These are phyloP conservation scores for Alternaria solani DNA, from an alignment of 2,329 filamentous ascomycete species.

Conservation along the genomic window DNA sequence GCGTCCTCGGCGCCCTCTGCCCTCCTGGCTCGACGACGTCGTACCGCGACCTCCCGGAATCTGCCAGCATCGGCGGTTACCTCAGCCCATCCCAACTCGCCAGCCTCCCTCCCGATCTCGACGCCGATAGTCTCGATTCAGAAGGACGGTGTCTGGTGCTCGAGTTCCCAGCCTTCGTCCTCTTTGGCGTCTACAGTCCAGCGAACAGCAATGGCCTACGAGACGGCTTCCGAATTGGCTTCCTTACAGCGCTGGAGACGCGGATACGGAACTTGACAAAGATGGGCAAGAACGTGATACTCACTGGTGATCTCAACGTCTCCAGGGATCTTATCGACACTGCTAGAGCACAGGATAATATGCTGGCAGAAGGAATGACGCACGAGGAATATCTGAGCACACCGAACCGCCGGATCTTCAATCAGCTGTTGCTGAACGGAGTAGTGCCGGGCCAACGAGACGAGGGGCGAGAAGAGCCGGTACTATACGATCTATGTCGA, in stretches of 20 bases:
- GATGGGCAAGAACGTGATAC: constrained; percentile 82
- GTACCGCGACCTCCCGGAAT: constrained; percentile 77
- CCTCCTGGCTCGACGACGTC: constrained; percentile 73
- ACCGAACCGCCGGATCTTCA: constrained; percentile 80
- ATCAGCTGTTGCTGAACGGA: constrained; percentile 81
- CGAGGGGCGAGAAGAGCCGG: constrained; percentile 71
- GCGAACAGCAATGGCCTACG: constrained; percentile 86
- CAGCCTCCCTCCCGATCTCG: constrained; percentile 58
- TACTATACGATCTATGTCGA: constrained; percentile 85
- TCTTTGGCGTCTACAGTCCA: constrained; percentile 91
- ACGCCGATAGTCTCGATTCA: constrained; percentile 79
- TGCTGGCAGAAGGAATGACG: constrained; percentile 73
- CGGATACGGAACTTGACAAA: constrained; percentile 83
- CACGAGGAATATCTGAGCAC: constrained; percentile 75
- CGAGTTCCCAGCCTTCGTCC: constrained; percentile 93
- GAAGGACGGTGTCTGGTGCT: constrained; percentile 91
- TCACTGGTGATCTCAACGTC: constrained; percentile 91
- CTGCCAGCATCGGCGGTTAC: constrained; percentile 88
- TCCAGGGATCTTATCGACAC: constrained; percentile 74
- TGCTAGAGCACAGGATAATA: constrained; percentile 74
- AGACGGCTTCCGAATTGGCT: constrained; percentile 81
- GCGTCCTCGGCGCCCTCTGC: constrained; percentile 82
- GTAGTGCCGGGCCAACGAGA: constrained; percentile 72
- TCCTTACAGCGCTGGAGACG: constrained; percentile 80
- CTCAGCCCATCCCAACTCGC: constrained; percentile 73